Conservation (phyloP, 192 early-diverging fungal genomes). For the Podila verticillata region DNA sequence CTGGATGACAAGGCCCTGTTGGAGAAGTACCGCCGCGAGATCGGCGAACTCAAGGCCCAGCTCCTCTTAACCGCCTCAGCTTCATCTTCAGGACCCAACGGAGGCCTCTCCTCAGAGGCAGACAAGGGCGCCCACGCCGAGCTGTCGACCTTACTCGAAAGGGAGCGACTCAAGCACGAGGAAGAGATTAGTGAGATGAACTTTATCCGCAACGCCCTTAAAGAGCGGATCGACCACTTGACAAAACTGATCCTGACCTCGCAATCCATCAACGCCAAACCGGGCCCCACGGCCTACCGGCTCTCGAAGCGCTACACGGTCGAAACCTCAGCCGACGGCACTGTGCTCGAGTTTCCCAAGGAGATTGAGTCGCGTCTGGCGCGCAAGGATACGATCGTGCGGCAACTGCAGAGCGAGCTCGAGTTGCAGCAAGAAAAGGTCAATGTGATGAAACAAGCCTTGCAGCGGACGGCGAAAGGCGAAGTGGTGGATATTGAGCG, state of each 20-base stretch:
- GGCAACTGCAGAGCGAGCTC: conserved; percentile 30
- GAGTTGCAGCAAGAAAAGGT: conserved; percentile 55
- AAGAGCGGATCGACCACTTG: conserved; percentile 87
- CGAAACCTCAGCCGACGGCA: conserved; percentile 23
- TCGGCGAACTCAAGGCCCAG: conserved; percentile 76
- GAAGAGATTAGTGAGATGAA: conserved; percentile 63
- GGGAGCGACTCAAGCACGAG: conserved; percentile 55
- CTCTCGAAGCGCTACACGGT: conserved; percentile 21
- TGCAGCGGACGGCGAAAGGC: conserved; percentile 27
- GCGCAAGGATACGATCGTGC: conserved; percentile 40
- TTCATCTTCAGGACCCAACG: conserved; percentile 36
- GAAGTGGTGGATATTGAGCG: conserved; percentile 34
- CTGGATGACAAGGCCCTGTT: conserved; percentile 86
- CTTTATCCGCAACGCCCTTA: conserved; percentile 75
- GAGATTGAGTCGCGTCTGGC: conserved; percentile 23
- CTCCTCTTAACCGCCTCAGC: conserved; percentile 63
- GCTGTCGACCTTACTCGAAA: conserved; percentile 38
- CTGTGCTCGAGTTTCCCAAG: conserved; percentile 25
- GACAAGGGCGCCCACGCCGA: conserved; percentile 15
- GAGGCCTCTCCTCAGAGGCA: background rate
- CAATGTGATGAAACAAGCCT: conserved; percentile 37
- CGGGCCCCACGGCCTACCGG: background rate
- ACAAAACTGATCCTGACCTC: conserved; percentile 84
- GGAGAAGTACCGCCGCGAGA: conserved; percentile 85
- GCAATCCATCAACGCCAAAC: conserved; percentile 32